Evolutionary conservation across 345 rosid genomes (phyloP), one percentile per base, ranked within the genome.

Genomic region (Streptanthus diversifolius): DNA sequence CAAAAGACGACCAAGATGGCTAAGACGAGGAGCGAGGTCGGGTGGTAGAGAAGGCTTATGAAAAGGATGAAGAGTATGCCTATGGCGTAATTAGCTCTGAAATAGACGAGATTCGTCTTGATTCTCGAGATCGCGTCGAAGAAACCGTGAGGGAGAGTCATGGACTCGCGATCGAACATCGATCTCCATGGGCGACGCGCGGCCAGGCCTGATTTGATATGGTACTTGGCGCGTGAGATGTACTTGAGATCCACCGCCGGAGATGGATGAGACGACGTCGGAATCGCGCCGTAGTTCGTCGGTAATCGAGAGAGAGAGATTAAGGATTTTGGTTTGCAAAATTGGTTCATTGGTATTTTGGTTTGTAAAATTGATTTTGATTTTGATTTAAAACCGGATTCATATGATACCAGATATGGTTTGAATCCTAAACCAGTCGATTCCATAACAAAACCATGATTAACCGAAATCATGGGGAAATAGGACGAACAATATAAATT

Each of bases 211-310:
- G 86, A 77, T 71, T 75, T 84, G 13, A 93, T 80, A 1, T 88
- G 85, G 33, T 76, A 82, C 54, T 87, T 88, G 10, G 90, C 87
- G 56, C 86, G 85, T 32, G 93, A 84, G 40, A 93, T 70, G 85
- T 68, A 90, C 22, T 85, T 86, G 22, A 80, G 81, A 63, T 82
- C 87, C 6, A 70, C 32, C 2, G 76, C 37, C 57, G 72, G 54
- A 0, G 68, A 72, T 17, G 91, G 63, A 5, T 88, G 67, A 12
- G 98, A 70, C 22, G 93, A 85, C 69, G 92, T 81, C 13, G 96
- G 97, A 67, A 93, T 93, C 24, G 97, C 64, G 70, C 98, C 96
- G 85, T 93, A 93, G 33, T 55, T 77, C 21, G 96, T 78, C 97
- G n/a, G n/a, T n/a, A n/a, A n/a, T n/a, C n/a, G n/a, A n/a, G n/a